Evolutionary conservation across 345 rosid genomes (phyloP), one percentile per base, ranked within the genome.

Genomic region (Ceriops decandra): DNA sequence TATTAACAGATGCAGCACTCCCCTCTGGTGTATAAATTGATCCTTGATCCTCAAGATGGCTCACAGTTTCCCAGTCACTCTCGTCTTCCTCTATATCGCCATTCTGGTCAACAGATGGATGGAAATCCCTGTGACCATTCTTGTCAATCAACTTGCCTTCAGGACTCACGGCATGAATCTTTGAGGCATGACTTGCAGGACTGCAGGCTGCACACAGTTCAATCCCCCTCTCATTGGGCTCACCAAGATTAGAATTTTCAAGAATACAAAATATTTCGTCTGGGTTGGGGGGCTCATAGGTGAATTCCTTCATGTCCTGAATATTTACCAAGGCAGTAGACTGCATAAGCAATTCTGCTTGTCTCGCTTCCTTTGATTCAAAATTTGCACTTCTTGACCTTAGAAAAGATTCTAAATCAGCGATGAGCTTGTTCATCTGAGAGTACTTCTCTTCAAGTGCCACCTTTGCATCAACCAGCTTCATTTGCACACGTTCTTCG

Each of bases 31-130:
- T 87, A 80, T 65, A 90, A 67, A 87, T 86, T 35, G 95, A 95
- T 30, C 83, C 91, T 68, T 87, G 93, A 68, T 90, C 97, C 68
- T 90, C 96, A 5, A 77, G 81, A 77, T 88, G 89, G 80, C 95
- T 95, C 76, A 83, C 95, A 19, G 99, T 90, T 84, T 95, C 99
- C 99, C 99, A 95, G 33, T 87, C 96, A 60, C 99, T 95, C 71
- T 95, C 98, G 56, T 90, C 96, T 64, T 91, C 96, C 71, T 90
- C 91, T 0, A 85, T 66, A 11, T 84, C 89, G 17, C 76, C 87
- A 68, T 81, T 77, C 62, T 81, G 84, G 60, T 79, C 79, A 47
- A 64, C 47, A 53, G 9, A 85, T n/a, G 73, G 82, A 62, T 73
- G 67, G 13, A 83, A 74, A 65, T 81, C 78, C 76, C 81, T 78